phyloP scores from a whole-genome alignment of 495 filamentous ascomycete genomes.

The Pyronema omphalodes region DNA sequence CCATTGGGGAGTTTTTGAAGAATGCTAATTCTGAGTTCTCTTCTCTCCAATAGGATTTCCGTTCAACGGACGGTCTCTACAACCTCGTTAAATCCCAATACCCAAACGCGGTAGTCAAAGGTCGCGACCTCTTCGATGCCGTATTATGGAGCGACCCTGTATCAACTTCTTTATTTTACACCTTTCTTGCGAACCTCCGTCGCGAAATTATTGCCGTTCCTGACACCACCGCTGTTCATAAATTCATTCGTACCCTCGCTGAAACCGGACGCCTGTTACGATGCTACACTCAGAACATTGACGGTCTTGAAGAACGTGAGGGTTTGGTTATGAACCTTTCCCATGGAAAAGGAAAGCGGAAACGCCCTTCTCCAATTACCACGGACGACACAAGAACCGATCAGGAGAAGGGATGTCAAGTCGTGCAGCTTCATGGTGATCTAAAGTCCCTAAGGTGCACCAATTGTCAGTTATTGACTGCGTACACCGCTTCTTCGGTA shows the following conservation, averaged over 20 bases:
- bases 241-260: constrained; percentile 41
- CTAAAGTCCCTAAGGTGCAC: constrained; percentile 42
- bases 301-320: constrained; percentile 46
- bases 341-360: constrained; percentile 36
- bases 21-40: background rate
- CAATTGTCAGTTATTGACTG: constrained; percentile 37
- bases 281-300: constrained; percentile 58
- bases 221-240: constrained; percentile 39
- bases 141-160: constrained; percentile 45
- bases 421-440: constrained; percentile 49
- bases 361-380: constrained; percentile 21
- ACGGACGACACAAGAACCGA: constrained; percentile 12
- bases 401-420: constrained; percentile 31
- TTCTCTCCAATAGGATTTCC: constrained; percentile 39
- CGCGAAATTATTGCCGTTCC: constrained; percentile 36
- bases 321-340: constrained; percentile 35
- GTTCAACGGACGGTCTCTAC: constrained; percentile 51
- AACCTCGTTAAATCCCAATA: constrained; percentile 48
- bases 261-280: constrained; percentile 43
- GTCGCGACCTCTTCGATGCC: constrained; percentile 46
- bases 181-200: constrained; percentile 43
- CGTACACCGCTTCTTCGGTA: constrained; percentile 38
- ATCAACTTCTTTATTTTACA: constrained; percentile 48
- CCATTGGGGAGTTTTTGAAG: no score
- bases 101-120: constrained; percentile 33